These are phyloP conservation scores for Neurospora sublineolata DNA, from an alignment of 495 filamentous ascomycete species.

Conservation along the genomic window DNA sequence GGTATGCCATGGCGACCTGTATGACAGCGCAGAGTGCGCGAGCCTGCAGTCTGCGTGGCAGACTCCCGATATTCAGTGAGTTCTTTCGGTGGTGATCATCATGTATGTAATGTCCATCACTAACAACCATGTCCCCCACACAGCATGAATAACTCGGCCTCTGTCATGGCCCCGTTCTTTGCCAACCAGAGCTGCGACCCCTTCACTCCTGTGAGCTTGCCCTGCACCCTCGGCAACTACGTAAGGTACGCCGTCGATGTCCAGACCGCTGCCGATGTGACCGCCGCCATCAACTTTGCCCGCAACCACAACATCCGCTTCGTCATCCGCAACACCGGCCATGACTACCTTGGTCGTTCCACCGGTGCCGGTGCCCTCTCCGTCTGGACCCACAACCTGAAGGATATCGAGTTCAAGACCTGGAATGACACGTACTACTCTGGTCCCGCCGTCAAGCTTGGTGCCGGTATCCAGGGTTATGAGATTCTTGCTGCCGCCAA, in stretches of 20 bases:
- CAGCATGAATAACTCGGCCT: slow-evolving; percentile 33
- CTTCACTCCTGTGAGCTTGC: slow-evolving; percentile 11
- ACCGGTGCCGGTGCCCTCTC: slow-evolving; percentile 39
- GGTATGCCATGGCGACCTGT: slow-evolving; percentile 33
- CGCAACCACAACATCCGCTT: slow-evolving; percentile 31
- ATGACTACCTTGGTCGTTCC: slow-evolving; percentile 38
- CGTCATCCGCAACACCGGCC: slow-evolving; percentile 38
- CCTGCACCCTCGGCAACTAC: slow-evolving; percentile 47
- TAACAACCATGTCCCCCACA: slow-evolving; percentile 18
- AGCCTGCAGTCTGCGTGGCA: slow-evolving; percentile 16
- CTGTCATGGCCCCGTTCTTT: slow-evolving; percentile 34
- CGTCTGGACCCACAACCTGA: slow-evolving; percentile 43
- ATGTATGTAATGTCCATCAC: background rate
- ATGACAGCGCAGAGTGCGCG: slow-evolving; percentile 15
- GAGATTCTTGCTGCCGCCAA: slow-evolving; percentile 39
- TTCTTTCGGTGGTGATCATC: background rate
- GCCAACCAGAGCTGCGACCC: slow-evolving; percentile 32
- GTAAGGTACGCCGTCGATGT: slow-evolving; percentile 45
- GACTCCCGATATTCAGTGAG: slow-evolving; percentile 23
- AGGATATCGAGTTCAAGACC: slow-evolving; percentile 31
- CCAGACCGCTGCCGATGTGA: slow-evolving; percentile 24
- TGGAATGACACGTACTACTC: slow-evolving; percentile 31
- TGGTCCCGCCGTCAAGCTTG: slow-evolving; percentile 41
- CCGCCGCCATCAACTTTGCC: slow-evolving; percentile 37
- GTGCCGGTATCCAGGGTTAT: slow-evolving; percentile 46